Evolutionary conservation across 768 basidiomycete genomes (phyloP).

Genomic region (Lactifluus hygrophoroides): DNA sequence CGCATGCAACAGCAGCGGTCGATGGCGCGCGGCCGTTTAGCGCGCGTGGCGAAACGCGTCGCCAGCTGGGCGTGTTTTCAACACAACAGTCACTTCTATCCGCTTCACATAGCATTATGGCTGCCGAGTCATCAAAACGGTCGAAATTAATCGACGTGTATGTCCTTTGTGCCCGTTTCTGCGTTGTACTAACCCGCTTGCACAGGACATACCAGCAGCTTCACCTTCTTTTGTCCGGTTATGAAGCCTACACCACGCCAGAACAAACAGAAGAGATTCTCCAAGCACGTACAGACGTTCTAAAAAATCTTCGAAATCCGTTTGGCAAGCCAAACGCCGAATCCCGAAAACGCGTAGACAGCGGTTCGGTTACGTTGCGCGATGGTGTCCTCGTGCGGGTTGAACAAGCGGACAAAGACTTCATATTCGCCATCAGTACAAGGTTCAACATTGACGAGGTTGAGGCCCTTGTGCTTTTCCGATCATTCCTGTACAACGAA

Average conservation of each 20-base stretch:
- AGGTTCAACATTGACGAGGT: conserved; percentile 74
- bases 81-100: conserved; percentile 1
- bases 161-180: conserved; percentile 21
- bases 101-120: conserved; percentile 28
- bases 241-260: conserved; percentile 47
- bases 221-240: conserved; percentile 49
- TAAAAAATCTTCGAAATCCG: conserved; percentile 49
- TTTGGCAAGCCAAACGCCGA: conserved; percentile 62
- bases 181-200: not conserved
- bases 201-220: conserved; percentile 57
- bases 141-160: conserved; percentile 70
- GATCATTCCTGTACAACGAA: conserved; percentile 72
- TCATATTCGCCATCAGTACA: conserved; percentile 61
- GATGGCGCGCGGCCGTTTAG: not conserved
- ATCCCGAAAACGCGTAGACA: conserved; percentile 59
- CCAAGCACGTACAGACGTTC: conserved; percentile 44
- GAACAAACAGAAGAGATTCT: conserved; percentile 55
- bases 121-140: conserved; percentile 44
- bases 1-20: not conserved
- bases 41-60: conserved; percentile 12
- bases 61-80: not conserved
- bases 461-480: conserved; percentile 63
- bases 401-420: conserved; percentile 62
- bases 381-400: conserved; percentile 57
- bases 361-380: conserved; percentile 56